Conservation (phyloP, 257 asterid genomes). For the Nicotiana otophora region DNA sequence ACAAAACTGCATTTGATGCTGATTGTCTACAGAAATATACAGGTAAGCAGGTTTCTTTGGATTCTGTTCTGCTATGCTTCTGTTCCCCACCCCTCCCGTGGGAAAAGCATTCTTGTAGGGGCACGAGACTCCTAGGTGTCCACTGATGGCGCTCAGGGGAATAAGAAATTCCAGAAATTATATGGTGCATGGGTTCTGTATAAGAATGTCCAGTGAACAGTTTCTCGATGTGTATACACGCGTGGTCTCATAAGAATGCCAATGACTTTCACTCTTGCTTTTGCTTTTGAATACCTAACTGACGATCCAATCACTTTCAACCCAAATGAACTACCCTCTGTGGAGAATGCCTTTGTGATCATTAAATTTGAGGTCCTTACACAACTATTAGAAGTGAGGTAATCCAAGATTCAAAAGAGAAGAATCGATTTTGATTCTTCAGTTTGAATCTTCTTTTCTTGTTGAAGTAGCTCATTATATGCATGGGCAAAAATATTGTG, state of each 20-base stretch:
- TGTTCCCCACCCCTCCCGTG: background rate
- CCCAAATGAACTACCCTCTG: background rate
- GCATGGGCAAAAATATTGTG: background rate
- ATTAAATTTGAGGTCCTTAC: background rate
- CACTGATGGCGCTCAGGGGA: background rate
- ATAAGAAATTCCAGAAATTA: background rate
- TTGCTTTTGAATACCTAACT: background rate
- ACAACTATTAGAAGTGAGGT: background rate
- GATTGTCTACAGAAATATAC: conserved; percentile 81
- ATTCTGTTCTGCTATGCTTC: background rate
- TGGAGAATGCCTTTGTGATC: background rate
- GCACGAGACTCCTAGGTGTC: background rate
- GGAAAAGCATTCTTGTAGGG: background rate
- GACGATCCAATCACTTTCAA: background rate
- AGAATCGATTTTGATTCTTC: background rate
- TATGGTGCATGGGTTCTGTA: background rate
- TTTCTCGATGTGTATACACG: background rate
- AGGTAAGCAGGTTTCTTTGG: conserved; percentile 37
- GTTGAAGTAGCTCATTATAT: background rate
- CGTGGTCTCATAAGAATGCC: background rate
- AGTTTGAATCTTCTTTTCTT: background rate
- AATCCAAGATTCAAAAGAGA: background rate
- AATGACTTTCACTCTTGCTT: background rate
- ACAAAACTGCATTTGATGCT: conserved; percentile 84
- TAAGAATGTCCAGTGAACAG: background rate